These are phyloP conservation scores for Russula dissimulans DNA, from an alignment of 768 basidiomycete species.

Conservation along the genomic window DNA sequence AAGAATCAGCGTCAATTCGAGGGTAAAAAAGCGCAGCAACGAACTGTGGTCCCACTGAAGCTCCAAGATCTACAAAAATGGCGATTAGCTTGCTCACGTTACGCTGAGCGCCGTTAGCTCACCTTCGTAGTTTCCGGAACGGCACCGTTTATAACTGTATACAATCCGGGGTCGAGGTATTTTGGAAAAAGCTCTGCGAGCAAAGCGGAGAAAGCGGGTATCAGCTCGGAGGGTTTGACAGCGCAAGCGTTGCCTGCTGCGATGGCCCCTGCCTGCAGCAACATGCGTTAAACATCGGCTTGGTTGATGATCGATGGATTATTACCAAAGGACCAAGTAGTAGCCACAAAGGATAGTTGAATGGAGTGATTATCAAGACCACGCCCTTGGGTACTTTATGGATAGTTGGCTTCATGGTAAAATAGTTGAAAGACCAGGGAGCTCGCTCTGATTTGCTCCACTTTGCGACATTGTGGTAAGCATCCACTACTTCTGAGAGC, in stretches of 20 bases:
- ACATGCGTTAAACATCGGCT: neutral
- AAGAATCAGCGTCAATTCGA: conserved; percentile 15
- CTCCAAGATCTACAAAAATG: conserved; percentile 47
- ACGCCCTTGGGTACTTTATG: conserved; percentile 73
- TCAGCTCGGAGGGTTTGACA: conserved; percentile 32
- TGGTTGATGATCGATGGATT: neutral
- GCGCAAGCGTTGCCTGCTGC: conserved; percentile 30
- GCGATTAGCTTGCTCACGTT: neutral
- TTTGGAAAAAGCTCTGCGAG: conserved; percentile 21
- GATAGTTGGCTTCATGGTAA: conserved; percentile 51
- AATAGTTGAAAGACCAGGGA: conserved; percentile 46
- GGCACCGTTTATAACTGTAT: conserved; percentile 28
- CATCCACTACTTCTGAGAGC: conserved; percentile 42
- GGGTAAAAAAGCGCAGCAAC: conserved; percentile 19
- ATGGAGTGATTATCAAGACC: conserved; percentile 59
- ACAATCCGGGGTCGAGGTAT: conserved; percentile 31
- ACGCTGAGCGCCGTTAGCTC: neutral
- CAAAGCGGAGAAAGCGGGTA: conserved; percentile 24
- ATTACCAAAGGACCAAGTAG: conserved; percentile 49
- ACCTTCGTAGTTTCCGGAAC: conserved; percentile 27
- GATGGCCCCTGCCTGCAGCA: conserved; percentile 28
- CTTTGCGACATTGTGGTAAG: conserved; percentile 56
- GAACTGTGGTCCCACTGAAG: conserved; percentile 58
- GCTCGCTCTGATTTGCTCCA: conserved; percentile 64
- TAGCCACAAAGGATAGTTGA: conserved; percentile 67